A percentile compares a stretch with the other conserved stretches of the same genome.
Conservation (phyloP, 495 filamentous ascomycete genomes). For the Penicillium malachiteum region DNA sequence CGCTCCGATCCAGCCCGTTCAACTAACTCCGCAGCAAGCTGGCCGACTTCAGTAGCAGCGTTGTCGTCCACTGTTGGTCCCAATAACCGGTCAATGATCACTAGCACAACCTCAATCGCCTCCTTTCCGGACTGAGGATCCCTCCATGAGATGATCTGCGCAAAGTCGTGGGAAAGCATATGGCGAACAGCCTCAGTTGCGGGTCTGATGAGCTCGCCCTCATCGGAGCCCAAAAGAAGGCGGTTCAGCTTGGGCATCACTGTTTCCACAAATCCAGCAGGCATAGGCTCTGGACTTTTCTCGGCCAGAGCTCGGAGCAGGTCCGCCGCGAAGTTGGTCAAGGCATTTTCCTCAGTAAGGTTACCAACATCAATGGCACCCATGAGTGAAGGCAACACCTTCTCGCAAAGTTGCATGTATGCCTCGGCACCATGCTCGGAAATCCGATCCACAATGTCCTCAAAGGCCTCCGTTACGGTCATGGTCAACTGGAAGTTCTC, state of each 20-base stretch:
- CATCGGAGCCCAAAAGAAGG: conserved; percentile 73
- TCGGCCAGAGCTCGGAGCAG: conserved; percentile 78
- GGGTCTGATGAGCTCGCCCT: conserved; percentile 81
- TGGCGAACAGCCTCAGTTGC: conserved; percentile 84
- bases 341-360: conserved; percentile 75
- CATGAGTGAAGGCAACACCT: conserved; percentile 82
- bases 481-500: conserved; percentile 81
- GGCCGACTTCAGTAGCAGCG: conserved; percentile 92
- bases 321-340: conserved; percentile 83
- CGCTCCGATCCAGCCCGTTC: conserved; percentile 88
- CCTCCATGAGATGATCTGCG: conserved; percentile 81
- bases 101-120: conserved; percentile 82
- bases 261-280: conserved; percentile 78
- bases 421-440: conserved; percentile 60
- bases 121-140: conserved; percentile 69
- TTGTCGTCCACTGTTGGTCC: conserved; percentile 79
- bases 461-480: conserved; percentile 85
- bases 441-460: conserved; percentile 73
- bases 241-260: conserved; percentile 84
- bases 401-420: conserved; percentile 79
- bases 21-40: conserved; percentile 89
- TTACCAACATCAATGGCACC: conserved; percentile 86
- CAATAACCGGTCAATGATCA: conserved; percentile 92
- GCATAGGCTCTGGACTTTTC: conserved; percentile 78
- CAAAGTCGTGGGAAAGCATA: conserved; percentile 81